A percentile compares a stretch with the other conserved stretches of the same genome.
Evolutionary conservation across 139 green algal genomes (phyloP).

Genomic region (Chlamydomonas schloesseri): DNA sequence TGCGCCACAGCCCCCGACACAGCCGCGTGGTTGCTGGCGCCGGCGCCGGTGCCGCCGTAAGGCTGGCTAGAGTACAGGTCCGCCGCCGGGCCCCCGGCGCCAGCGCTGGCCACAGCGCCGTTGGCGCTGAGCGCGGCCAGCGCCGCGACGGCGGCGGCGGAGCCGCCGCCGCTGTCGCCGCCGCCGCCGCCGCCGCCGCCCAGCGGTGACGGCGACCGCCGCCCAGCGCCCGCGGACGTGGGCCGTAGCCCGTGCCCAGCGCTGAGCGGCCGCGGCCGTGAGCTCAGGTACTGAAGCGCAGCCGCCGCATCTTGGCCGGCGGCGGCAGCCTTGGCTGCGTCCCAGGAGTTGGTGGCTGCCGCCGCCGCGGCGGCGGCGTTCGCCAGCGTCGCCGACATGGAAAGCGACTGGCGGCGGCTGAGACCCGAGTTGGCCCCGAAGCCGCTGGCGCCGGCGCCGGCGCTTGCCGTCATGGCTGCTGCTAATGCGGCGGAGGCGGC

Average conservation of each 20-base stretch:
- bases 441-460: neutral
- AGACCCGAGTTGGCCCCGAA: neutral
- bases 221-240: neutral
- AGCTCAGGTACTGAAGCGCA: neutral
- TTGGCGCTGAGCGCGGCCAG: neutral
- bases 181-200: neutral
- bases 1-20: neutral
- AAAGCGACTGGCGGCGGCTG: neutral
- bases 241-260: constrained; percentile 4
- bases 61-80: neutral
- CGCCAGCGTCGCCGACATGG: neutral
- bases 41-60: neutral
- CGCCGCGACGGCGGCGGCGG: neutral
- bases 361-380: neutral
- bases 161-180: neutral
- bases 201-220: constrained; percentile 17
- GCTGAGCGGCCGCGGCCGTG: constrained; percentile 7
- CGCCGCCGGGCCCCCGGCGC: neutral
- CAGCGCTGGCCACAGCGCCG: neutral
- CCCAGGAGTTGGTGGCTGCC: neutral
- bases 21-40: neutral
- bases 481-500: neutral
- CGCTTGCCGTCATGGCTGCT: neutral
- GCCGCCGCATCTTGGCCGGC: neutral
- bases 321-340: neutral